Evolutionary conservation across 2,329 filamentous ascomycete genomes (phyloP).

Genomic region (Graphiopsis chlorocephala): DNA sequence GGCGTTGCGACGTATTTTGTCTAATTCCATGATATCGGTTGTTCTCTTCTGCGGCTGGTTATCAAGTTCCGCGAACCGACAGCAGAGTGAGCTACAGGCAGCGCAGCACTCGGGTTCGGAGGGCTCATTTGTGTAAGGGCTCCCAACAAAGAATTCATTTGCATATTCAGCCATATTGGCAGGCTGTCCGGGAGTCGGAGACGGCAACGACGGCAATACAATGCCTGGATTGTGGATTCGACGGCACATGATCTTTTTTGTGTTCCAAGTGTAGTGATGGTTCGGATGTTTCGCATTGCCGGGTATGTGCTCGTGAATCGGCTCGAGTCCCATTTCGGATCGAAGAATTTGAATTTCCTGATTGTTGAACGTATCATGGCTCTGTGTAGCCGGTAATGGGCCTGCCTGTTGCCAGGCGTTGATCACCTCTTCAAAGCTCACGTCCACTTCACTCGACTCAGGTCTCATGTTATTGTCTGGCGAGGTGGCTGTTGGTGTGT

Average conservation of each 20-base stretch:
- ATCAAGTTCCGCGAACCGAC: slow-evolving; percentile 12
- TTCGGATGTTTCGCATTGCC: slow-evolving; percentile 18
- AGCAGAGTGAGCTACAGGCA: slow-evolving; percentile 20
- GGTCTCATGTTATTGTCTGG: not conserved
- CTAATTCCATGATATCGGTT: slow-evolving; percentile 11
- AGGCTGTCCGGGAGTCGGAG: not conserved
- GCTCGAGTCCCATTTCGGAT: slow-evolving; percentile 15
- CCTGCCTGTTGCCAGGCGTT: slow-evolving; percentile 3
- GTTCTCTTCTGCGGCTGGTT: slow-evolving; percentile 6
- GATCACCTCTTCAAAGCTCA: slow-evolving; percentile 1
- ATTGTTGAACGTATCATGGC: not conserved
- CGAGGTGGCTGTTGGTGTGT: not conserved
- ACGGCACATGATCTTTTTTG: slow-evolving; percentile 22
- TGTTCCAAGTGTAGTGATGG: slow-evolving; percentile 21
- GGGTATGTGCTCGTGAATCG: slow-evolving; percentile 11
- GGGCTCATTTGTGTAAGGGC: slow-evolving; percentile 8
- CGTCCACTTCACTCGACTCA: not conserved
- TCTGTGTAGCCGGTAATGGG: slow-evolving; percentile 1
- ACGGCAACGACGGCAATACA: slow-evolving; percentile 1
- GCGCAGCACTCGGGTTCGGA: slow-evolving; percentile 17
- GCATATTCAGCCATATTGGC: not conserved
- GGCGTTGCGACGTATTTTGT: not conserved
- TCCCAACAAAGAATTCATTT: slow-evolving; percentile 6
- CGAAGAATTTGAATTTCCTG: slow-evolving; percentile 12
- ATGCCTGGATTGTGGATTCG: slow-evolving; percentile 13